phyloP scores from a whole-genome alignment of 1,139 yeast genomes.

The Zhuliangozyma parablackwelliae region DNA sequence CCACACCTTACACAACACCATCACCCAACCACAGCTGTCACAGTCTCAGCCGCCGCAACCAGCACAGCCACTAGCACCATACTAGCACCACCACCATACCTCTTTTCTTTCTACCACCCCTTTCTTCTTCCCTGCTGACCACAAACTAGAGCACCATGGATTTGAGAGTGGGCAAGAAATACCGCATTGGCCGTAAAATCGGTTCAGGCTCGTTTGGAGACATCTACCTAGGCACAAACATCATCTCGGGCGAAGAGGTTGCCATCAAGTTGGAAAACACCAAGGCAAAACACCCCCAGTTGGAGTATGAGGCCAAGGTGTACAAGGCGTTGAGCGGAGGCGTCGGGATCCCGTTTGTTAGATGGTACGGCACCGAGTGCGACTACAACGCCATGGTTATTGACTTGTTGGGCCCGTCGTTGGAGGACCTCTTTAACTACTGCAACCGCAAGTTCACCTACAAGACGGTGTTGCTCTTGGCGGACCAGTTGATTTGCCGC shows the following conservation, averaged over 20 bases:
- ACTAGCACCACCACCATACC: neutral
- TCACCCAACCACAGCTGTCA: no score
- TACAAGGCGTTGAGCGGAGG: constrained; percentile 95
- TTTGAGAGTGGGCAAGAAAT: constrained; percentile 91
- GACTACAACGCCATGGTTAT: constrained; percentile 97
- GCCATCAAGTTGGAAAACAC: constrained; percentile 92
- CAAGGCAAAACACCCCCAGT: constrained; percentile 91
- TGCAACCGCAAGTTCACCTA: constrained; percentile 91
- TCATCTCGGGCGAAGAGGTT: constrained; percentile 94
- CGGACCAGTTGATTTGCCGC: constrained; percentile 92
- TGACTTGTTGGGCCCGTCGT: constrained; percentile 90
- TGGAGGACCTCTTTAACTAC: constrained; percentile 93
- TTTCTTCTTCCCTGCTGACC: neutral
- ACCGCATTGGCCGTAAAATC: constrained; percentile 90
- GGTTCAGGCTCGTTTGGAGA: constrained; percentile 98
- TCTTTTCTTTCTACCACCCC: neutral
- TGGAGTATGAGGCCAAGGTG: constrained; percentile 94
- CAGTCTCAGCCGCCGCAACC: neutral
- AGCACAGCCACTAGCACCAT: neutral
- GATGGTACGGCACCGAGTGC: constrained; percentile 97
- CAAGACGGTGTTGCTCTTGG: constrained; percentile 87
- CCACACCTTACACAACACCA: no score
- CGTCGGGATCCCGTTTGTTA: constrained; percentile 92
- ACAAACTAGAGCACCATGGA: constrained; percentile 37
- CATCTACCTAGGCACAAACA: constrained; percentile 87